Base-by-base conservation (phyloP, 2,329 filamentous ascomycete species). In the Xylaria sp. region DNA sequence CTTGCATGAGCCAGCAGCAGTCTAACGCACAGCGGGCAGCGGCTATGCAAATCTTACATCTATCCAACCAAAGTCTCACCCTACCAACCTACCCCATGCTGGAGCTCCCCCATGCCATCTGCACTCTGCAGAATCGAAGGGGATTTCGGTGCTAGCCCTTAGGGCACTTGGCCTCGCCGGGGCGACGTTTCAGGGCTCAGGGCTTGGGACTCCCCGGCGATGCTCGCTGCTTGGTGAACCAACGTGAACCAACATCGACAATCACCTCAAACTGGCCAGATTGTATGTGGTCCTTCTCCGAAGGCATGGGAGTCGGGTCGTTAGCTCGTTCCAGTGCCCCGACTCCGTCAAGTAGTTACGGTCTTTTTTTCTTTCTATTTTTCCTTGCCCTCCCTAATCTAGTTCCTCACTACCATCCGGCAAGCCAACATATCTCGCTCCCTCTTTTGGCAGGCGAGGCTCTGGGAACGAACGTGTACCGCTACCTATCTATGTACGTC, bases 21-120 rank as follows among this genome's bases (percentile, higher is more conserved):
- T 63, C 68, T 70, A 70, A 70, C 66, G 69, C 69, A 70, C 68
- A 63, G 66, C 68, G 67, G 68, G 66, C 69, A 66, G 67, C 69
- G 69, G 68, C 66, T 71, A 71, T 71, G 68, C 69, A 71, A 65
- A 66, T 67, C 66, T 62, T 57, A 64, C 62, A 65, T 61, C 61
- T 64, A 56, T 48, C 37, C 68, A 66, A 68, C 69, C 67, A 63
- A 64, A 54, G 60, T 37, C 47, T 48, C 56, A 40, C 5, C 29
- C 24, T 26, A 26, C 24, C 24, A 6, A 26, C 54, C 60, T 67
- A 64, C 65, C 63, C 66, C 65, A 68, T 65, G 61, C 59, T 53
- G 56, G 50, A 56, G 46, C 48, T 56, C 52, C 57, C 57, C 60
- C 61, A 52, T 63, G 49, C 57, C 48, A 50, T 52, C 46, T 56